Conservation (phyloP, 2,329 filamentous ascomycete species). For the Aspergillus fischeri region DNA sequence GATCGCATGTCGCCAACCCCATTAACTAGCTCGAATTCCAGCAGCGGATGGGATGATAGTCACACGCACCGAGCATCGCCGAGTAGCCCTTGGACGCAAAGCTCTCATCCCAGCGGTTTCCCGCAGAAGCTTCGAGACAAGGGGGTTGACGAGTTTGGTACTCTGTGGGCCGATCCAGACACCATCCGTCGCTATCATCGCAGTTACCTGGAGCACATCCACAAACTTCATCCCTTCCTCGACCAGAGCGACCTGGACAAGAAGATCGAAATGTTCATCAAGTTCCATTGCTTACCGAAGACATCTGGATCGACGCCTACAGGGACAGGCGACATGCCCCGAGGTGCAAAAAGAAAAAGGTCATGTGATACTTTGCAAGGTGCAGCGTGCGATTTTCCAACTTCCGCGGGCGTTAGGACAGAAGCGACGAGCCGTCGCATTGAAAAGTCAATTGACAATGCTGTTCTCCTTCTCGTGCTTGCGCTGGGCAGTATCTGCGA, state of each 20-base stretch:
- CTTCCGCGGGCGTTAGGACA: constrained; percentile 11
- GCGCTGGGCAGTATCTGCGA: constrained; percentile 81
- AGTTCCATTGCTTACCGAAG: constrained; percentile 40
- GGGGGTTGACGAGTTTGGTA: constrained; percentile 48
- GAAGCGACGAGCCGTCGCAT: constrained; percentile 24
- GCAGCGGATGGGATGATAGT: constrained; percentile 20
- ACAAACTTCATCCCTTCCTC: constrained; percentile 62
- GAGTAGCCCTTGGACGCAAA: constrained; percentile 52
- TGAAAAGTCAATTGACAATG: constrained; percentile 67
- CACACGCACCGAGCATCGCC: constrained; percentile 38
- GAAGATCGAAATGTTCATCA: constrained; percentile 51
- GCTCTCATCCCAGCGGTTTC: constrained; percentile 24
- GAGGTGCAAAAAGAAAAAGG: constrained; percentile 36
- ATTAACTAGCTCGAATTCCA: constrained; percentile 16
- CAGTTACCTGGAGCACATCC: constrained; percentile 58
- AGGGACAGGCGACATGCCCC: constrained; percentile 22
- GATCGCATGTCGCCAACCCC: constrained; percentile 38
- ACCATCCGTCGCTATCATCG: constrained; percentile 50
- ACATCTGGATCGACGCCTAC: constrained; percentile 2
- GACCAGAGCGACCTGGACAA: constrained; percentile 50
- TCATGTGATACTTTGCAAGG: constrained; percentile 29
- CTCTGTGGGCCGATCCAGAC: constrained; percentile 50
- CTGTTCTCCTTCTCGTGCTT: constrained; percentile 75
- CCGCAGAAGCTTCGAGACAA: constrained; percentile 36
- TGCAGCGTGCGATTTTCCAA: constrained; percentile 20